Percentiles rank a stretch among this genome's conserved stretches.
Evolutionary conservation across 2,329 filamentous ascomycete species (phyloP).

Genomic region (Aureobasidium sp.): DNA sequence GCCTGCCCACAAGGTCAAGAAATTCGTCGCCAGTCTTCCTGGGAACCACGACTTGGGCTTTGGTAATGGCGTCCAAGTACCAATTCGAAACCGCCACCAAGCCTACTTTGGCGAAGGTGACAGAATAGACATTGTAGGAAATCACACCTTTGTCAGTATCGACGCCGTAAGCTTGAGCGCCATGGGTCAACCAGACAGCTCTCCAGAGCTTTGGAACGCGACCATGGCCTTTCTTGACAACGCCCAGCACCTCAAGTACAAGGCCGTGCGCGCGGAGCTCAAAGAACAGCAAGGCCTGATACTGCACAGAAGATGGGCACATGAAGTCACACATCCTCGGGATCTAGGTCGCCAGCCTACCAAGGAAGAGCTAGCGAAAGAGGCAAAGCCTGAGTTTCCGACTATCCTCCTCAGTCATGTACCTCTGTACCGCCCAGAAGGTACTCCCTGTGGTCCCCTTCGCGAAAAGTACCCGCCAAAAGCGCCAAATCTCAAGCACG

Average conservation of each 20-base stretch:
- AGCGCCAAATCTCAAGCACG: conserved; percentile 40
- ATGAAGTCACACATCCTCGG: conserved; percentile 31
- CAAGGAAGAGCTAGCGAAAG: conserved; percentile 31
- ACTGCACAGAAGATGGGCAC: conserved; percentile 26
- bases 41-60: conserved; percentile 96
- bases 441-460: conserved; percentile 79
- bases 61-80: conserved; percentile 71
- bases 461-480: conserved; percentile 77
- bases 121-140: conserved; percentile 81
- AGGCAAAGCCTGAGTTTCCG: conserved; percentile 55
- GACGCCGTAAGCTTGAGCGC: conserved; percentile 86
- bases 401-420: conserved; percentile 88
- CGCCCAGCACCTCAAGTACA: conserved; percentile 58
- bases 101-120: conserved; percentile 90
- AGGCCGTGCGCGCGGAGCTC: conserved; percentile 63
- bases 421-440: conserved; percentile 73
- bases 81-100: conserved; percentile 76
- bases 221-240: conserved; percentile 67
- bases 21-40: conserved; percentile 75
- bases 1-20: conserved; percentile 65
- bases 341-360: conserved; percentile 23
- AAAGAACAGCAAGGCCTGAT: conserved; percentile 55
- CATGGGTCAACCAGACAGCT: conserved; percentile 48
- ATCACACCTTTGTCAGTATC: conserved; percentile 90
- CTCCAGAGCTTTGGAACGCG: conserved; percentile 64